Evolutionary conservation across 495 filamentous ascomycete species (phyloP).

Genomic region (Penicillium taxi): DNA sequence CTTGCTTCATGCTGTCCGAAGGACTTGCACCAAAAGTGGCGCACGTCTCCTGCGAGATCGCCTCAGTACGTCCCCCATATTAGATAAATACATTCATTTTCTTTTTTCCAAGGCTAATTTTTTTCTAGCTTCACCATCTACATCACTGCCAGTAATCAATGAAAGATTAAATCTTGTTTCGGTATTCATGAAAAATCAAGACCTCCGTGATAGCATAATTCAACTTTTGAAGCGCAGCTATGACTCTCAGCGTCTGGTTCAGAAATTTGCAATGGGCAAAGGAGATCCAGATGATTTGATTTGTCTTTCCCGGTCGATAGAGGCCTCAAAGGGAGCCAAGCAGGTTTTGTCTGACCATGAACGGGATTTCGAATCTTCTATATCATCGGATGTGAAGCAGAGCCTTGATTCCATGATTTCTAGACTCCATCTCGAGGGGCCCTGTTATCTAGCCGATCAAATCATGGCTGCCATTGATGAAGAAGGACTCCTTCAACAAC

Average conservation of each 20-base stretch:
- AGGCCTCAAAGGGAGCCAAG: constrained; percentile 64
- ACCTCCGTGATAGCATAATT: constrained; percentile 59
- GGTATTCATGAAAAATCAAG: constrained; percentile 52
- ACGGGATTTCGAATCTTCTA: constrained; percentile 1
- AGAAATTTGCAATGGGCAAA: constrained; percentile 84
- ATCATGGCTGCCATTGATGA: constrained; percentile 84
- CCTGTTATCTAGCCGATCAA: constrained; percentile 55
- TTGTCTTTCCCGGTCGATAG: constrained; percentile 70
- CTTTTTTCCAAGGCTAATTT: constrained; percentile 8
- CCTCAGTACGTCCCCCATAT: constrained; percentile 50
- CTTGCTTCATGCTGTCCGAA: constrained; percentile 76
- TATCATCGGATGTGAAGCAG: constrained; percentile 12
- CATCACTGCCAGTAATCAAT: constrained; percentile 70
- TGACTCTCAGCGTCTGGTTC: constrained; percentile 82
- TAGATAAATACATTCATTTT: neutral
- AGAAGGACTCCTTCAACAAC: constrained; percentile 74
- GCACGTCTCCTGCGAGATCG: constrained; percentile 72
- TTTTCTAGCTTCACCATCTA: constrained; percentile 64
- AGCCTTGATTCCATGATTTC: constrained; percentile 47
- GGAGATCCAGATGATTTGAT: constrained; percentile 94
- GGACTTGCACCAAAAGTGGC: constrained; percentile 85
- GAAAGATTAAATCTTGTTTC: constrained; percentile 75
- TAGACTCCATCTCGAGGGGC: constrained; percentile 61
- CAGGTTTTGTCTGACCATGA: constrained; percentile 30
- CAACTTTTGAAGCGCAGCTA: constrained; percentile 65